Conservation (phyloP, 768 basidiomycete genomes). For the Lactarius indigo region DNA sequence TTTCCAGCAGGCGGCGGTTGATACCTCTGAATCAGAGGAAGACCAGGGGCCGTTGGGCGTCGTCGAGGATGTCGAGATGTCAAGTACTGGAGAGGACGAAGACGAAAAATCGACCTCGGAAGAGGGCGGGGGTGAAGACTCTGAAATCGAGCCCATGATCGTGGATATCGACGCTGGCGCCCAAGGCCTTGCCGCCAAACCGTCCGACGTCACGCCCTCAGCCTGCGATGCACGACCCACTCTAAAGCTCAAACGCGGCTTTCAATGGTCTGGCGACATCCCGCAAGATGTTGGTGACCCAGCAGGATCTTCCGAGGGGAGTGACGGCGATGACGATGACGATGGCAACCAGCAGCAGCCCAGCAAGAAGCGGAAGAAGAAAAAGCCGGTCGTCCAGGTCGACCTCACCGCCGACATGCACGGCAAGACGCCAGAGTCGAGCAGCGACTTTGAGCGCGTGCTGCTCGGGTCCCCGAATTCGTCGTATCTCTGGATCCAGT, state of each 20-base stretch:
- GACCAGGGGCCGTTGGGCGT: slow-evolving; percentile 34
- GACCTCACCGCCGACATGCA: slow-evolving; percentile 89
- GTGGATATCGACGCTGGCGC: slow-evolving; percentile 39
- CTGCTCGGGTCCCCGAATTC: slow-evolving; percentile 94
- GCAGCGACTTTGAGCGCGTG: slow-evolving; percentile 90
- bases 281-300: slow-evolving; percentile 39
- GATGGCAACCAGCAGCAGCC: slow-evolving; percentile 44
- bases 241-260: slow-evolving; percentile 58
- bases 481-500: slow-evolving; percentile 97
- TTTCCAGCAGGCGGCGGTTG: slow-evolving; percentile 40
- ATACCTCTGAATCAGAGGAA: slow-evolving; percentile 31
- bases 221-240: slow-evolving; percentile 28
- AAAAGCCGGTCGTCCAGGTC: slow-evolving; percentile 62
- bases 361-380: slow-evolving; percentile 61
- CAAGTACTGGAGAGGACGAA: slow-evolving; percentile 29
- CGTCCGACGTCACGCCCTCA: not conserved
- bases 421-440: slow-evolving; percentile 80
- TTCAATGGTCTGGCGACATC: slow-evolving; percentile 61
- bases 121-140: slow-evolving; percentile 21
- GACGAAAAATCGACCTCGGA: slow-evolving; percentile 21
- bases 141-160: slow-evolving; percentile 36
- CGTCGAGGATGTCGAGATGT: slow-evolving; percentile 33
- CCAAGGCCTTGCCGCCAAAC: slow-evolving; percentile 1
- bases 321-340: slow-evolving; percentile 48
- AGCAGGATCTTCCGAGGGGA: slow-evolving; percentile 47